phyloP scores from a whole-genome alignment of 2,329 filamentous ascomycete genomes.

The Pyrenophora seminiperda region DNA sequence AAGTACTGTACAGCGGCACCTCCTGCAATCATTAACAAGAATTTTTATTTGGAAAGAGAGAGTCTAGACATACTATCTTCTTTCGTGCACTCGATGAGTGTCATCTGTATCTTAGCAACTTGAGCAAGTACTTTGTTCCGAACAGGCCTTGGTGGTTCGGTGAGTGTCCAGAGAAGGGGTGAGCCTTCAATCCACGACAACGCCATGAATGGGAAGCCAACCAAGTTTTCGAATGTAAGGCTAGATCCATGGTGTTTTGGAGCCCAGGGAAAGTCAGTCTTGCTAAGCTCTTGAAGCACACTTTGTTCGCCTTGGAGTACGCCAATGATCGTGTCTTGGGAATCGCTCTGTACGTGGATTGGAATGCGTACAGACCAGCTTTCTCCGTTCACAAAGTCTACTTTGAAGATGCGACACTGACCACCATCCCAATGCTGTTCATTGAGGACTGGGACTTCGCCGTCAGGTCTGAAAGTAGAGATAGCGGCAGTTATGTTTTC shows the following conservation, averaged over 20 bases:
- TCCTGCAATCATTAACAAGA: constrained; percentile 6
- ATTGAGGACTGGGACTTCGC: constrained; percentile 11
- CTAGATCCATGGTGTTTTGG: constrained; percentile 11
- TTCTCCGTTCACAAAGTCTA: constrained; percentile 9
- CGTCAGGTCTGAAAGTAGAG: constrained; percentile 11
- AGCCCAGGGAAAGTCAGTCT: constrained; percentile 10
- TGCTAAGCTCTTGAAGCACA: constrained; percentile 15
- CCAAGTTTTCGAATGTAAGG: constrained; percentile 14
- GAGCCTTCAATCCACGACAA: constrained; percentile 5
- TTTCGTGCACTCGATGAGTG: constrained; percentile 12
- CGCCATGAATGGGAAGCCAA: constrained; percentile 12
- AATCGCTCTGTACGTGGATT: not conserved
- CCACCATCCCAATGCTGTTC: constrained; percentile 11
- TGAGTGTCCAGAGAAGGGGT: too few relatives aligned
- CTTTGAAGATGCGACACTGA: constrained; percentile 15
- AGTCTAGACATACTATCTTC: constrained; percentile 9
- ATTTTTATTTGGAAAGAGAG: constrained; percentile 3
- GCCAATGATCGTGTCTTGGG: constrained; percentile 10
- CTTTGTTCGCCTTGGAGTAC: constrained; percentile 9
- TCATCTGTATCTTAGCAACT: constrained; percentile 12
- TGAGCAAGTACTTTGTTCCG: constrained; percentile 16
- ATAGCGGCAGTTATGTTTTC: constrained; percentile 14
- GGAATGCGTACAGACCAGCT: constrained; percentile 11
- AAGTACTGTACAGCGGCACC: constrained; percentile 9
- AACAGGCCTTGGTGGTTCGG: constrained; percentile 9